Evolutionary conservation across 495 filamentous ascomycete genomes (phyloP), one percentile per base, ranked within the genome.

Genomic region (Corynascus novoguineensis): DNA sequence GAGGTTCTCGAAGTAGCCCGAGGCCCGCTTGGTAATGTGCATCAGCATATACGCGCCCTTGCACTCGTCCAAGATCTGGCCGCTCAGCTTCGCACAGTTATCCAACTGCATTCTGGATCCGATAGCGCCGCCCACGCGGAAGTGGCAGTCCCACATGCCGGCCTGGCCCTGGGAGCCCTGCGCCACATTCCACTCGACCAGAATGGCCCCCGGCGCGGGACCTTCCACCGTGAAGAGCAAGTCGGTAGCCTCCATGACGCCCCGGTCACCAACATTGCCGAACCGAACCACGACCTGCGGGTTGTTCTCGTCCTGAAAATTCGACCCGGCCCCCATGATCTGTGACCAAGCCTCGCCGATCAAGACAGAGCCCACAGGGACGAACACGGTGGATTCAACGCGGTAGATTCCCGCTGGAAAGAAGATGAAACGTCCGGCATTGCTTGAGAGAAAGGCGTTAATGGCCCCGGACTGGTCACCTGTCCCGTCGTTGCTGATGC

Each of bases 401-500:
- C 73, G 28, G n/a, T n/a, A n/a, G n/a, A n/a, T n/a, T n/a, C n/a
- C n/a, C 71, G 64, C 66, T 96, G 89, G 61, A 96, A 75, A 12
- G 74, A 78, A 1, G 73, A 74, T 12, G 84, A 85, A 60, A 88
- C 86, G 59, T 89, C 84, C 17, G 82, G 78, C n/a, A 68, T 60
- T 62, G 55, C 51, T 49, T 59, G 28, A 28, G 11, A 57, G 0
- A 31, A 63, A 59, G 40, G 51, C 47, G 15, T 19, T 46, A 17
- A 37, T n/a, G n/a, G n/a, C n/a, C n/a, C 73, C 1, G 73, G 52
- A 12, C 75, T 51, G 19, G 61, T 67, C 42, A 79, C 78, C n/a
- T n/a, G 67, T 89, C 88, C 32, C 86, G 76, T 3, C 10, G 34
- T 90, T 65, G 80, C n/a, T 84, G 55, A 87, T 89, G 38, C 89